Evolutionary conservation across 345 rosid species (phyloP), one percentile per base, ranked within the genome.

Genomic region (Sapria himalayana): DNA sequence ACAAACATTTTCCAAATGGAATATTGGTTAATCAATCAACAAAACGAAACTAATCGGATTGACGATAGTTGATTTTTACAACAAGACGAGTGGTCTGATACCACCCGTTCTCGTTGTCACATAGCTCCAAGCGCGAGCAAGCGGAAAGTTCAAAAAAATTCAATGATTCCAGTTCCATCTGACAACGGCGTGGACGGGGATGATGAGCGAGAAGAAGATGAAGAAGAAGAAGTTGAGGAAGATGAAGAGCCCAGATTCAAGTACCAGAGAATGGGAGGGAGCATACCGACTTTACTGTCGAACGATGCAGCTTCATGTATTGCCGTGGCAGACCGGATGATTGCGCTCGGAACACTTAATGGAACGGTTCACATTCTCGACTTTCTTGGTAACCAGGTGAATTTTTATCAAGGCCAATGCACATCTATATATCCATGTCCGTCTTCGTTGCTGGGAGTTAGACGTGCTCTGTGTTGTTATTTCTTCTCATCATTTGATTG

Each of bases 261-360:
- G 71, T 91, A 91, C 55, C 99, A 91, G 59, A 66, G 99, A 43
- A 80, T 91, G 92, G 85, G 93, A 31, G 92, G 95, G 0, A 91
- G 81, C 70, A 69, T 91, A 21, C 99, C 93, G 33, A 29, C 73
- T 27, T 63, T 91, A 44, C 66, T 91, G n/a, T 63, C 92, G 17
- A 75, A 60, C 58, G 93, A 84, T 22, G 93, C 93, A 11, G 93
- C 99, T 20, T 79, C 95, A 20, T 91, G 93, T 61, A 63, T 91
- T 51, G 70, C 99, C 19, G 81, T 84, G 4, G 95, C 93, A 2
- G 93, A 86, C 48, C 69, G 99, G 29, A 80, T 91, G 99, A 80
- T 91, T 64, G 95, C 93, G 5, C 93, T 91, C 33, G 99, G 99
- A 19, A 80, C 95, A 2, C 81, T 71, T 33, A 92, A 56, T 29